Evolutionary conservation across 495 filamentous ascomycete species (phyloP).

Genomic region (Tuber aestivum): DNA sequence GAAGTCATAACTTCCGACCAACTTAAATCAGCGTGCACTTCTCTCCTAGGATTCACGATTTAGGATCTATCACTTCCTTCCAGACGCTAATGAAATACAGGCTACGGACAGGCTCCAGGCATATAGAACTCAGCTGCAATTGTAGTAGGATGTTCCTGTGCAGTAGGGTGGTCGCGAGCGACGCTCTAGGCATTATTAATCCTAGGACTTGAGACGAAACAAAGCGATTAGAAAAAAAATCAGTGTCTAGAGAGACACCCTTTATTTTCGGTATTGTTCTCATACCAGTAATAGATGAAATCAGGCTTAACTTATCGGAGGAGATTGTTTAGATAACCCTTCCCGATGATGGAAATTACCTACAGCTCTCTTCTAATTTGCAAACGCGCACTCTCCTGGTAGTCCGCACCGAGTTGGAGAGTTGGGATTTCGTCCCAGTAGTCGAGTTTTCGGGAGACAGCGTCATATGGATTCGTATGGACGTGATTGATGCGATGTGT

Average conservation of each 20-base stretch:
- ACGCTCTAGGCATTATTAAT: background rate
- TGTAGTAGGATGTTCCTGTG: background rate
- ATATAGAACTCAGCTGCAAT: background rate
- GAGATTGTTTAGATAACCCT: no score
- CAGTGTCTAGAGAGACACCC: background rate
- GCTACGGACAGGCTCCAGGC: background rate
- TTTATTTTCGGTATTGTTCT: background rate
- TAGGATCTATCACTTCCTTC: background rate
- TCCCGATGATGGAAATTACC: background rate
- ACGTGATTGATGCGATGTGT: no score
- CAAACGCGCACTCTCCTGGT: background rate
- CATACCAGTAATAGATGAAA: background rate
- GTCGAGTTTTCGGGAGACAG: background rate
- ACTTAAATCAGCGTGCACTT: background rate
- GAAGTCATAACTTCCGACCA: background rate
- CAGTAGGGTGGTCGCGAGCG: background rate
- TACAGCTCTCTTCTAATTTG: background rate
- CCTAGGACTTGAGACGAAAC: background rate
- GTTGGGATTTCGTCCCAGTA: background rate
- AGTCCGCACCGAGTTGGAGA: background rate
- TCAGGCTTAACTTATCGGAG: background rate
- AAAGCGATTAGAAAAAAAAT: background rate
- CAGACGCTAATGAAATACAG: background rate
- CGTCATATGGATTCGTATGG: background rate
- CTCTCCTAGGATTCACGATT: no score